A percentile compares a stretch with the other conserved stretches of the same genome.
phyloP scores from a whole-genome alignment of 441 rosid species.

The Populus tomentosa region DNA sequence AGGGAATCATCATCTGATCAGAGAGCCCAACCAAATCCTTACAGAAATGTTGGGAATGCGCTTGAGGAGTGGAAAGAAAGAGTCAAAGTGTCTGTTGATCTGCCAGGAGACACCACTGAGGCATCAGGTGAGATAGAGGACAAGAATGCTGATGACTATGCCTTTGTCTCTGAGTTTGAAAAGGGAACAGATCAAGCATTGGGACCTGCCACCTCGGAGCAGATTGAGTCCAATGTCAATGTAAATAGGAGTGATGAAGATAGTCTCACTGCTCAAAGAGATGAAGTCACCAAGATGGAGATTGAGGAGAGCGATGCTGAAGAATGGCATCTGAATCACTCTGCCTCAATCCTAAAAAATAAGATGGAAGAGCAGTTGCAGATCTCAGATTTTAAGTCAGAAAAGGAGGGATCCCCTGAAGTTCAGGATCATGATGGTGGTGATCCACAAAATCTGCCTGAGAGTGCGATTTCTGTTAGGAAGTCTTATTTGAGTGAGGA shows the following conservation, averaged over 20 bases:
- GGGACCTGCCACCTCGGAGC: slow-evolving; percentile 62
- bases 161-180: slow-evolving; percentile 65
- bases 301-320: slow-evolving; percentile 17
- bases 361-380: slow-evolving; percentile 15
- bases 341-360: slow-evolving; percentile 31
- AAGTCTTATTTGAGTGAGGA: slow-evolving; percentile 46
- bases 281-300: no score
- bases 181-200: slow-evolving; percentile 82
- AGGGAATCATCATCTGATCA: slow-evolving; percentile 44
- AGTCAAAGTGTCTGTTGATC: slow-evolving; percentile 69
- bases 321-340: slow-evolving; percentile 33
- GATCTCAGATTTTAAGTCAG: slow-evolving; percentile 13
- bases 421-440: slow-evolving; percentile 30
- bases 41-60: background rate
- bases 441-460: slow-evolving; percentile 21
- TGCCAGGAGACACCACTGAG: slow-evolving; percentile 45
- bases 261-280: slow-evolving; percentile 13
- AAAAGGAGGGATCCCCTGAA: slow-evolving; percentile 32
- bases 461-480: slow-evolving; percentile 40
- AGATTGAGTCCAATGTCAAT: no score
- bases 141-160: slow-evolving; percentile 72
- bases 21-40: slow-evolving; percentile 55
- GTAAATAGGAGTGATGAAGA: slow-evolving; percentile 47
- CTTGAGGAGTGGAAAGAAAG: slow-evolving; percentile 83
- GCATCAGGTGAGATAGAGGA: slow-evolving; percentile 61